Evolutionary conservation across 2,329 filamentous ascomycete genomes (phyloP), one percentile per base, ranked within the genome.

Genomic region (Colletotrichum aenigma): DNA sequence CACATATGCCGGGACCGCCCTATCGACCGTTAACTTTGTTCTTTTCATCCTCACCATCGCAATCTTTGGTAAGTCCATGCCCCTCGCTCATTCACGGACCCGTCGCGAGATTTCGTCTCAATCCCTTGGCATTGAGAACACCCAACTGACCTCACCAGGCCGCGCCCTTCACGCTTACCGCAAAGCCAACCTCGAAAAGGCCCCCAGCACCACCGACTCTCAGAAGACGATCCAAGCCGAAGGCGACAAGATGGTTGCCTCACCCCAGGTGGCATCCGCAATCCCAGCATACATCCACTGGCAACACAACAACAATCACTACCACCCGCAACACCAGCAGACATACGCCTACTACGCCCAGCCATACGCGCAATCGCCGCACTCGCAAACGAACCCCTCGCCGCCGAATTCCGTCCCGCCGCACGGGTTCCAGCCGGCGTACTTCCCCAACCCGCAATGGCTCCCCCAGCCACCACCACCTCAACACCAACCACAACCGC

Each of bases 221-320:
- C 58, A 78, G 58, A 76, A 77, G 58, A 67, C 68, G 13, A 70
- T 75, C 24, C 52, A 70, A 26, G 65, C 68, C 16, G 75, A 72
- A 12, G 71, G 71, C 3, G 77, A 78, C 43, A 77, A 78, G 56
- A 77, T 73, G 32, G 58, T 78, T n/a, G 72, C 77, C 18, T 77
- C 77, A 10, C 75, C 76, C 8, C 76, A 77, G 7, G 77, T 77
- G 76, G 75, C 76, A 4, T 71, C 70, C 13, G 76, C 76, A 2
- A 66, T 76, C 12, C 62, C 76, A 1, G 43, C 70, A 4, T 76
- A 77, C 34, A 74, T 76, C 30, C 76, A 76, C 7, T 77, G 76
- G 76, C 55, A 64, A 21, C 61, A 64, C 34, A 61, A 70, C 43
- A 62, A 24, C 52, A 65, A 34, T 32, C 71, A 75, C 8, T 76